Evolutionary conservation across 768 basidiomycete genomes (phyloP), one percentile per base, ranked within the genome.

Genomic region (Naganishia vaughanmartiniae): DNA sequence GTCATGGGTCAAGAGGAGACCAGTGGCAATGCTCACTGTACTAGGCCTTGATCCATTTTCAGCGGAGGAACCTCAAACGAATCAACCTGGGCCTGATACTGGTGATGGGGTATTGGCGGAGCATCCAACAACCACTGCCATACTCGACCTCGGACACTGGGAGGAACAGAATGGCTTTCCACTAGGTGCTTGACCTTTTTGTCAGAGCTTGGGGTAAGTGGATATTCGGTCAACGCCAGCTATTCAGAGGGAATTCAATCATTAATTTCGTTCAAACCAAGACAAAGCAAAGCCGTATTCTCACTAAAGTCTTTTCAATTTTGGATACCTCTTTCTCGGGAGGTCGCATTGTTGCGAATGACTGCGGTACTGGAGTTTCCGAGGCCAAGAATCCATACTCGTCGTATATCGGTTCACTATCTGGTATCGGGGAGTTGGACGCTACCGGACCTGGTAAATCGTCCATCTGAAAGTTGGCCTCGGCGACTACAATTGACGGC

Each of bases 311-410:
- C 57, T 69, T 57, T 58, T 69, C 68, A 4, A 69, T 1, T 33
- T 63, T 69, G 3, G 31, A n/a, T 5, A 58, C 42, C 21, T 46
- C 45, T 60, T 69, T 69, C 1, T 74, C 69, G 10, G 73, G 70
- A 10, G 73, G 56, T 33, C 42, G 54, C 33, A 74, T 66, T 2
- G 67, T 67, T 39, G 66, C 55, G 66, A 78, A 79, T 17, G 78
- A 77, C 69, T 77, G 75, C 21, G 79, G 79, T 24, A 74, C 74
- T 10, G 76, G 76, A 53, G 74, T 76, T 34, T 68, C 55, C 28
- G 75, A 75, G 55, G 75, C 76, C 26, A 78, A 36, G 57, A 79
- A 80, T 1, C 79, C 79, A 76, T 78, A 80, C 51, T 78, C 77
- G 54, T 80, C 78, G 33, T 54, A 78, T 65, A 33, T 68, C 66